These are phyloP conservation scores for Taiozyma sp. DNA, from an alignment of 1,139 yeast genomes.

Conservation along the genomic window DNA sequence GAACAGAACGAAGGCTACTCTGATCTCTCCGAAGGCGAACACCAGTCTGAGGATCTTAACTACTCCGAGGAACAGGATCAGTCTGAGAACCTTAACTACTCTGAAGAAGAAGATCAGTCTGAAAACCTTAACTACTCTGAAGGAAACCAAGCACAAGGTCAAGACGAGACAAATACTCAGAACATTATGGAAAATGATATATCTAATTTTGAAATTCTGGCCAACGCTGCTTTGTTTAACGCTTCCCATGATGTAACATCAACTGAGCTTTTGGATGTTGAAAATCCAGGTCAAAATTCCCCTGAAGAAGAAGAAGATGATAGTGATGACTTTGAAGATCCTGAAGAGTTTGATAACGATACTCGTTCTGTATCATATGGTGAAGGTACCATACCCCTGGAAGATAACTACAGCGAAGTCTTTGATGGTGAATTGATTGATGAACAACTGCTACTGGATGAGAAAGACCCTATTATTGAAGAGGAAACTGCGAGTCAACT, in stretches of 20 bases:
- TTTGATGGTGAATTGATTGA: background rate
- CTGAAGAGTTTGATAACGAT: background rate
- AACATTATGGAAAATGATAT: background rate
- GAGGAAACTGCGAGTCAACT: background rate
- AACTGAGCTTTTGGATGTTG: background rate
- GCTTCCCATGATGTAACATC: background rate
- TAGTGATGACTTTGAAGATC: conserved; percentile 9
- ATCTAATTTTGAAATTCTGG: background rate
- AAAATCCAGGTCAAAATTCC: conserved; percentile 23
- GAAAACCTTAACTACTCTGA: no score
- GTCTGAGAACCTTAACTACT: no score
- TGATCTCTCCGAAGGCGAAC: background rate
- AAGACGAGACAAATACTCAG: background rate
- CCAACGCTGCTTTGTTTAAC: background rate
- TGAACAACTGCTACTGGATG: background rate
- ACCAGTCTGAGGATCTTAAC: background rate
- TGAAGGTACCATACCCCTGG: background rate
- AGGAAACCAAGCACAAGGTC: background rate
- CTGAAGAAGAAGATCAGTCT: background rate
- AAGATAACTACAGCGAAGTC: background rate
- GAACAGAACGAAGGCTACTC: background rate
- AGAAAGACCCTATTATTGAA: background rate
- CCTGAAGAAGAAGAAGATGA: conserved; percentile 11
- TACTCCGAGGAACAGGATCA: background rate
- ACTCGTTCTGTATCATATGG: background rate